A percentile compares a stretch with the other conserved stretches of the same genome.
phyloP scores from a whole-genome alignment of 2,329 filamentous ascomycete species.

The Scorias spongiosa region DNA sequence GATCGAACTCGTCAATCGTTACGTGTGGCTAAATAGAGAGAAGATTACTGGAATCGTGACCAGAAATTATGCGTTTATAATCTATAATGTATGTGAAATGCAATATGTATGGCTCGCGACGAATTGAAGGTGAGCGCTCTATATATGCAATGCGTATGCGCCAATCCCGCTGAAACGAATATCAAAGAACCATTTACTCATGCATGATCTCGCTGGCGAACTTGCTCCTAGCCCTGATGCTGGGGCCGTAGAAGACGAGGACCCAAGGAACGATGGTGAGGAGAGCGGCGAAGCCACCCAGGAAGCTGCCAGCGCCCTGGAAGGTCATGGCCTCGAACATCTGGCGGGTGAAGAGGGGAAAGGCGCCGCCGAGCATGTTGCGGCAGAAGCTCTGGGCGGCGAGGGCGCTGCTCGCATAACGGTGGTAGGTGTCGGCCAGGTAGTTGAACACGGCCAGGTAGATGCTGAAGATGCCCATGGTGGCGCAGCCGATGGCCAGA shows the following conservation, averaged over 20 bases:
- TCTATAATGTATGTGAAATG: no score
- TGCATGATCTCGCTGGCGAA: conserved; percentile 43
- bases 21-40: no score
- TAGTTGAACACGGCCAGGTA: conserved; percentile 90
- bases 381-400: conserved; percentile 78
- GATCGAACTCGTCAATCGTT: no score
- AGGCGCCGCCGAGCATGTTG: conserved; percentile 67
- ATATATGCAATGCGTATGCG: no score
- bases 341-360: conserved; percentile 59
- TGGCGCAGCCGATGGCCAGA: conserved; percentile 56
- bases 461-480: conserved; percentile 73
- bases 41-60: no score
- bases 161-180: no score
- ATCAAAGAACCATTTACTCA: not conserved
- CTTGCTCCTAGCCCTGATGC: conserved; percentile 58
- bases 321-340: conserved; percentile 63
- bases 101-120: no score
- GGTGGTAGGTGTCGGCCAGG: conserved; percentile 72
- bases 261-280: conserved; percentile 81
- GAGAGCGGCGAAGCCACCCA: conserved; percentile 53
- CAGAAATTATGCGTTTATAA: no score
- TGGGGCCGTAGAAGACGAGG: conserved; percentile 61
- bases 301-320: conserved; percentile 53
- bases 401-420: conserved; percentile 70
- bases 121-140: no score